Percentiles rank a stretch among this genome's conserved stretches.
Evolutionary conservation across 345 rosid genomes (phyloP).

Genomic region (Populus alba): DNA sequence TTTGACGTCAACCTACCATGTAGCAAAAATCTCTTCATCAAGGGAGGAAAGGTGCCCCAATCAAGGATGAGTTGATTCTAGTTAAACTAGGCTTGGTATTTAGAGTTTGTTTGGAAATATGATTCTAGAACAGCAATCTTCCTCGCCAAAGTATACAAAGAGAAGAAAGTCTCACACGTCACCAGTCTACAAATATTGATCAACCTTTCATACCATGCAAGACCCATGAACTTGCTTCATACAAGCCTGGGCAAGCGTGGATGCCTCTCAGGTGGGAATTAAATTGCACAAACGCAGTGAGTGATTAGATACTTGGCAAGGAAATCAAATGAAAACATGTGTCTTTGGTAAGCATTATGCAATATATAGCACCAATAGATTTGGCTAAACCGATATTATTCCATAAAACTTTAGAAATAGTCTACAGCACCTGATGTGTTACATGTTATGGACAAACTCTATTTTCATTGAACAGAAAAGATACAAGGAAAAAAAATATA

Average conservation of each 20-base stretch:
- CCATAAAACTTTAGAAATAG: background rate
- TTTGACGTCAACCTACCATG: too few relatives aligned
- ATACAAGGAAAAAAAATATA: slow-evolving; percentile 7
- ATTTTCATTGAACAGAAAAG: background rate
- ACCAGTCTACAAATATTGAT: slow-evolving; percentile 58
- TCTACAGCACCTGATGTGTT: background rate
- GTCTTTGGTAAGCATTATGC: slow-evolving; percentile 2
- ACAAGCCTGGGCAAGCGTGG: background rate
- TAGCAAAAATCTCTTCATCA: too few relatives aligned
- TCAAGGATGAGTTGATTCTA: background rate
- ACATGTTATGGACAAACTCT: background rate
- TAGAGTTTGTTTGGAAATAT: too few relatives aligned
- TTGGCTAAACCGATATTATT: background rate
- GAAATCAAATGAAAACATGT: background rate
- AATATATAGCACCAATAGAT: background rate
- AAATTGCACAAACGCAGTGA: background rate
- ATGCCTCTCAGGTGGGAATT: background rate
- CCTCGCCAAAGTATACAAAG: slow-evolving; percentile 59
- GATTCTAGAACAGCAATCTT: slow-evolving; percentile 38
- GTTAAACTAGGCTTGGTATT: too few relatives aligned
- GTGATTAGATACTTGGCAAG: background rate
- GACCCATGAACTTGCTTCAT: background rate
- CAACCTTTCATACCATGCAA: slow-evolving; percentile 13
- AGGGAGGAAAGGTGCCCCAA: too few relatives aligned
- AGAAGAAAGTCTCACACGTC: slow-evolving; percentile 49